These are phyloP conservation scores for Debaryomyces coudertii DNA, from an alignment of 1,139 yeast species.

Conservation along the genomic window DNA sequence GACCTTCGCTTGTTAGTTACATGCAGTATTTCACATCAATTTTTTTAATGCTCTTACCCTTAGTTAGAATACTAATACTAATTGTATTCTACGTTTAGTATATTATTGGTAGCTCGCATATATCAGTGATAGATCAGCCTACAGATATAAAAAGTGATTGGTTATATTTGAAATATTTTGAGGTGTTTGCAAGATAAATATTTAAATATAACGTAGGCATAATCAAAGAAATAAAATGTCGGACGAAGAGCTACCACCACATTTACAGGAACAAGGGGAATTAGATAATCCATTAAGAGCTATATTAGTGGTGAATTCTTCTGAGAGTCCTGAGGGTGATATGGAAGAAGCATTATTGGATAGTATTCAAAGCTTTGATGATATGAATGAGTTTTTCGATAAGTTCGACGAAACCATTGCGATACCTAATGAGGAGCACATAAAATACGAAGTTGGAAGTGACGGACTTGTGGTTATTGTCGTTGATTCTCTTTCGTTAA, in stretches of 20 bases:
- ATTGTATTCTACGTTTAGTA: background rate
- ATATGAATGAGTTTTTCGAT: slow-evolving; percentile 63
- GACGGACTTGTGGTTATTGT: slow-evolving; percentile 70
- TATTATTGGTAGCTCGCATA: background rate
- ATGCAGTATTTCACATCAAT: slow-evolving; percentile 4
- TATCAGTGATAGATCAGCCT: slow-evolving; percentile 7
- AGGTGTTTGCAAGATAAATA: background rate
- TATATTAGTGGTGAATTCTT: slow-evolving; percentile 43
- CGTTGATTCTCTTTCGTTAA: slow-evolving; percentile 42
- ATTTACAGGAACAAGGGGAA: slow-evolving; percentile 28
- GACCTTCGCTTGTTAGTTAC: background rate
- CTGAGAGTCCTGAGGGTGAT: slow-evolving; percentile 45
- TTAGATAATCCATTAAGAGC: slow-evolving; percentile 49
- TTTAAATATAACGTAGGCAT: background rate
- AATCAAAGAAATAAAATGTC: slow-evolving; percentile 15
- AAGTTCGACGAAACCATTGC: slow-evolving; percentile 62
- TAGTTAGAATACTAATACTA: background rate
- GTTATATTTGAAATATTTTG: background rate
- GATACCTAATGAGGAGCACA: slow-evolving; percentile 66
- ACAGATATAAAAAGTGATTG: background rate
- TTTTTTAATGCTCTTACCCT: background rate
- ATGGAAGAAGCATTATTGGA: slow-evolving; percentile 56
- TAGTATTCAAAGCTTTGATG: slow-evolving; percentile 48
- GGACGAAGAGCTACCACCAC: slow-evolving; percentile 23
- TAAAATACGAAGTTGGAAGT: slow-evolving; percentile 72